Conservation (phyloP, 2,329 filamentous ascomycete genomes). For the Fusarium mundagurra region DNA sequence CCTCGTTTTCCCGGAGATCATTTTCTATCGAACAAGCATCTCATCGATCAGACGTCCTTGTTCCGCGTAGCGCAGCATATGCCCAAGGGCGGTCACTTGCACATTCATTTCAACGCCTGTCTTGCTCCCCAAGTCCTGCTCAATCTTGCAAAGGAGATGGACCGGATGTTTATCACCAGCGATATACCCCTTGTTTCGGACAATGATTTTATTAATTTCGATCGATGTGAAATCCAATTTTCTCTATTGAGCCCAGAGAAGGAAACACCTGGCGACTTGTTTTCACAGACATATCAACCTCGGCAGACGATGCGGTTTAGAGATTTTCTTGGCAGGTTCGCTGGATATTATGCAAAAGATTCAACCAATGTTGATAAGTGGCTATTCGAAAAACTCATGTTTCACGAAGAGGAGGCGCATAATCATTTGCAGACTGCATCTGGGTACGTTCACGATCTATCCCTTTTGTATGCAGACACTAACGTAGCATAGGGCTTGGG, state of each 20-base stretch:
- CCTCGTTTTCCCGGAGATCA: constrained; percentile 62
- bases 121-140: constrained; percentile 70
- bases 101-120: constrained; percentile 83
- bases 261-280: constrained; percentile 57
- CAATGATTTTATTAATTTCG: constrained; percentile 56
- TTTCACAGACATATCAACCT: constrained; percentile 58
- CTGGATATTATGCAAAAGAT: constrained; percentile 34
- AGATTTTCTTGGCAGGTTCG: constrained; percentile 53
- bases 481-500: constrained; percentile 59
- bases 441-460: constrained; percentile 56
- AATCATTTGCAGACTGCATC: constrained; percentile 58
- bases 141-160: constrained; percentile 61
- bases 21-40: constrained; percentile 64
- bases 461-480: not conserved
- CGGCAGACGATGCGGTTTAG: constrained; percentile 56
- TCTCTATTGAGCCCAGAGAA: constrained; percentile 56
- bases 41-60: constrained; percentile 66
- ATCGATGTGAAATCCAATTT: constrained; percentile 70
- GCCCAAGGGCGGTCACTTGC: constrained; percentile 78
- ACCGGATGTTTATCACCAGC: constrained; percentile 77
- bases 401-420: constrained; percentile 69
- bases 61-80: constrained; percentile 65
- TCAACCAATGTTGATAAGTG: constrained; percentile 56
- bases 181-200: constrained; percentile 55
- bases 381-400: constrained; percentile 70